Base-by-base conservation (phyloP, 495 filamentous ascomycete species). In the Alectoria sarmentosa region DNA sequence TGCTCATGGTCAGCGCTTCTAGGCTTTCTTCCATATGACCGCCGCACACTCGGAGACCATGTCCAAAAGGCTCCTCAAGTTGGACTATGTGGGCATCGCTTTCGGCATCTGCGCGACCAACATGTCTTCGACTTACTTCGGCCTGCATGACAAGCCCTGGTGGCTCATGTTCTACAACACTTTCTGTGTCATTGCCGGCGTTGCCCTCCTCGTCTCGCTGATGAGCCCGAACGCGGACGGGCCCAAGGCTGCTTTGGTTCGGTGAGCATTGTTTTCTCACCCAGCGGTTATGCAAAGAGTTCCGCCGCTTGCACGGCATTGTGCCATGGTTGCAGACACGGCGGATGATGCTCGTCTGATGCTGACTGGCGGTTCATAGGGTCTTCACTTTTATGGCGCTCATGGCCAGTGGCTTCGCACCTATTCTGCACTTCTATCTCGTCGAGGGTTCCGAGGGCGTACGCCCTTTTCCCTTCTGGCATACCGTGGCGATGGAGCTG, bases 341-440 rank as follows among this genome's bases (percentile, higher is more conserved):
- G 37, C 13, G 13, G 13, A 38, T 38, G 37, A 5, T 38, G 6
- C 37, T 38, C 37, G 37, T 38, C 37, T 5, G 10, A 37, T 41
- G 37, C 58, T 44, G 34, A 44, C 28, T 4, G 28, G 4, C 11
- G 30, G 17, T 23, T 13, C 17, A 54, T 13, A 62, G 60, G 17
- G 38, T 32, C 28, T 19, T 21, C 15, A 34, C 32, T 2, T 62
- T 62, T 26, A 26, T 62, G 90, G 17, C 79, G 77, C 58, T 96
- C 96, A 75, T 83, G 92, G 55, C 88, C 88, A 2, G 87, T 91
- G 11, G 77, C 77, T 28, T 92, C 86, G 84, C 81, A 91, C 28
- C 90, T 88, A 26, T 91, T 93, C 85, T 96, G 46, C 83, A 82
- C 41, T 87, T 96, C 76, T 92, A 55, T 55, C 2, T 30, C 4